A percentile compares a stretch with the other conserved stretches of the same genome.
Conservation (phyloP, 192 early-diverging fungal species). For the Thoreauomyces humboldtii region DNA sequence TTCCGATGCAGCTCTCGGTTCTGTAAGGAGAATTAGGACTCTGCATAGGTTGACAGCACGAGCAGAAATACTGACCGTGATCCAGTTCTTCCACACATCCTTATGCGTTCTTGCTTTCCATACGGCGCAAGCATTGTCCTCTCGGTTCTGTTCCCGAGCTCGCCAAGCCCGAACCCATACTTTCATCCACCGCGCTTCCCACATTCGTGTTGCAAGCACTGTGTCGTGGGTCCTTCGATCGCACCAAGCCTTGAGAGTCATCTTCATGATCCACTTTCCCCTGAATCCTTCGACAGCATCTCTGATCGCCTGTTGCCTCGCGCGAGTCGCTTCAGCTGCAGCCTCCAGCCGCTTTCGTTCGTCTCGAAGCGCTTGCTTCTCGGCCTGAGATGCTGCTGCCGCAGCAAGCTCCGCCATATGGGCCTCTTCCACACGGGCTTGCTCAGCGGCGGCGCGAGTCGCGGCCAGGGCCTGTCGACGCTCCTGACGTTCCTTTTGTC, state of each 20-base stretch:
- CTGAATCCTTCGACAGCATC: background rate
- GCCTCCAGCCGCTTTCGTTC: background rate
- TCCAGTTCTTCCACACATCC: background rate
- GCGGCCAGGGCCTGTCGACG: slow-evolving; percentile 1
- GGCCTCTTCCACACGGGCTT: background rate
- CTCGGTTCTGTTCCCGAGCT: background rate
- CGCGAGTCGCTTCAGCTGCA: background rate
- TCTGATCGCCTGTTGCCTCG: background rate
- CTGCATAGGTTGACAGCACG: too few species aligned
- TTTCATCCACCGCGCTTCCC: background rate
- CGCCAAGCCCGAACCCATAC: slow-evolving; percentile 8
- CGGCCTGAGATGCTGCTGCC: background rate
- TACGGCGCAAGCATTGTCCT: background rate
- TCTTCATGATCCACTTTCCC: background rate
- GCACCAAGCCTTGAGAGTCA: background rate
- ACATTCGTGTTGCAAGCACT: too few species aligned
- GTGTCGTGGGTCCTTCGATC: too few species aligned
- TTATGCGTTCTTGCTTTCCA: background rate
- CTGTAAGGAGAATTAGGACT: too few species aligned
- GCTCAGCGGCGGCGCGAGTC: background rate
- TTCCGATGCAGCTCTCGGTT: too few species aligned
- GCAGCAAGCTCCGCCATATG: background rate
- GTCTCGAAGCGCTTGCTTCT: background rate
- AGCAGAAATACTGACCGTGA: too few species aligned
- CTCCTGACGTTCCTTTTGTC: slow-evolving; percentile 12